Conservation (phyloP, 2,329 filamentous ascomycete genomes). For the Cordyceps farinosa region DNA sequence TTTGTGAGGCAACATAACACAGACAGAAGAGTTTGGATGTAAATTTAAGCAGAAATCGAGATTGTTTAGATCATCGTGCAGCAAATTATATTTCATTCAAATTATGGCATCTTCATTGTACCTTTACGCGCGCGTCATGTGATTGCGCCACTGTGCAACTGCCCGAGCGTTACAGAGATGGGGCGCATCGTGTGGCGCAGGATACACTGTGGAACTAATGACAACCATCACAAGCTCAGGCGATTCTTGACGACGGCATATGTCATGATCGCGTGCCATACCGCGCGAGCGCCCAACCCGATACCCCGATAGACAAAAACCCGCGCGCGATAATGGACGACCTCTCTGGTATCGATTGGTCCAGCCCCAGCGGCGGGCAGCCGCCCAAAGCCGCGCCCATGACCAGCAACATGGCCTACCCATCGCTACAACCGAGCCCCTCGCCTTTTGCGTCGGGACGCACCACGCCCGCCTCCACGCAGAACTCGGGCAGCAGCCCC, state of each 20-base stretch:
- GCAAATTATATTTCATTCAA: neutral
- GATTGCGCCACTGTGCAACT: conserved; percentile 6
- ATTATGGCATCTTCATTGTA: neutral
- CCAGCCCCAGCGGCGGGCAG: conserved; percentile 37
- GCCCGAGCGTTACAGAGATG: neutral
- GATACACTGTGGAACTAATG: conserved; percentile 2
- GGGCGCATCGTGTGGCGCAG: conserved; percentile 14
- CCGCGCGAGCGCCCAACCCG: neutral
- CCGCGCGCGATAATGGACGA: conserved; percentile 51
- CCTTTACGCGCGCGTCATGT: neutral
- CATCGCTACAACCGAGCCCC: conserved; percentile 52
- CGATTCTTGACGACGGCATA: neutral
- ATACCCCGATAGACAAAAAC: neutral
- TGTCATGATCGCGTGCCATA: conserved; percentile 8
- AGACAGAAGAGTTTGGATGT: no score
- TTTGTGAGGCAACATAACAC: no score
- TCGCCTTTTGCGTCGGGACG: conserved; percentile 53
- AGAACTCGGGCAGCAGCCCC: conserved; percentile 39
- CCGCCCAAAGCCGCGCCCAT: conserved; percentile 31
- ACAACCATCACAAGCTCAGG: conserved; percentile 6
- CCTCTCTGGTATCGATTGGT: conserved; percentile 59
- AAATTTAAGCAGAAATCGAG: no score
- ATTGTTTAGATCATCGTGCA: neutral
- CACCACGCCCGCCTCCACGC: conserved; percentile 53
- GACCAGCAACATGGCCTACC: conserved; percentile 42